Base-by-base conservation (phyloP, 768 basidiomycete genomes). In the Trametes meyenii region DNA sequence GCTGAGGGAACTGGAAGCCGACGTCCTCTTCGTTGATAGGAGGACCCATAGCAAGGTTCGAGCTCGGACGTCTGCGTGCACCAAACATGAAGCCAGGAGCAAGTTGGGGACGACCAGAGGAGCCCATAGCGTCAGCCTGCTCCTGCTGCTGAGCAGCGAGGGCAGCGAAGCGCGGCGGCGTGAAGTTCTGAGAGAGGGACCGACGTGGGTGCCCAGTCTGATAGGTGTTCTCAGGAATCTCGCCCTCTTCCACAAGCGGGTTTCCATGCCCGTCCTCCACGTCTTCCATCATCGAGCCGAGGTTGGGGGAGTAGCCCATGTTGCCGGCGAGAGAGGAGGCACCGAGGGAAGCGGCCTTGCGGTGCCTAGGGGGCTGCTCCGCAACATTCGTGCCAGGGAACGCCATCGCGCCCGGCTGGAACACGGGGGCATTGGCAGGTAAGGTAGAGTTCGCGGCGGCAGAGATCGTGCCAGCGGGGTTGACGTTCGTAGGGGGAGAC, bases 81-180 rank as follows among this genome's bases (percentile, higher is more conserved):
- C 94, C 95, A 73, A 96, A 97, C 81, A 89, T 93, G 75, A 97
- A 96, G 50, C 82, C 81, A n/a, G 94, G 94, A 12, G 93, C 92
- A 40, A 96, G 84, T 71, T 95, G 93, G 40, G 93, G 94, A 63
- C 94, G 87, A 46, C 92, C 89, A 29, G 88, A 83, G 16, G 91
- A 85, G 35, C 91, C 87, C 51, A 89, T 68, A 58, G 77, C 45
- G 63, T 90, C 86, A 42, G 69, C 67, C 45, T 78, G 76, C 64
- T 83, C 83, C 63, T 92, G 87, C 46, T 89, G 88, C 67, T 87
- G 89, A 38, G 83, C 86, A 40, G 86, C 90, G 67, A 88, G 80
- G 57, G 86, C 91, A 17, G 88, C 91, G 70, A 96, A 96, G 24
- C 95, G 87, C 29, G 95, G 95, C 44, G 94, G 89, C 69, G 89